phyloP scores from a whole-genome alignment of 2,329 filamentous ascomycete genomes.

The Fusarium papillatum region DNA sequence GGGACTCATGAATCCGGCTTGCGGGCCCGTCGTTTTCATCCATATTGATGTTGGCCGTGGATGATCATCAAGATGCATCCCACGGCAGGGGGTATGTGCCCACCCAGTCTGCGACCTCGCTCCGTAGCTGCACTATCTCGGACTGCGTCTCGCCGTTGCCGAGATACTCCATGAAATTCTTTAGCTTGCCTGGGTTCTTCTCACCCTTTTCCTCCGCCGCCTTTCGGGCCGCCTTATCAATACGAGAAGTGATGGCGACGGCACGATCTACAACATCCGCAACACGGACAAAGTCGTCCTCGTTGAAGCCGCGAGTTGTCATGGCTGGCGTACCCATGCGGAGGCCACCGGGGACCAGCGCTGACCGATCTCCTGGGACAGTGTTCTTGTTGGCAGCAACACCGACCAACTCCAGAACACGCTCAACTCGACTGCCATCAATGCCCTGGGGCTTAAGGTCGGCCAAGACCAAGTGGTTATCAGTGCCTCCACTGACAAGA shows the following conservation, averaged over 20 bases:
- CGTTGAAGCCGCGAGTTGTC: slow-evolving; percentile 94
- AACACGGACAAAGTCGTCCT: slow-evolving; percentile 89
- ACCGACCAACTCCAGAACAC: slow-evolving; percentile 90
- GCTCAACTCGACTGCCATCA: slow-evolving; percentile 91
- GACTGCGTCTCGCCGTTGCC: slow-evolving; percentile 76
- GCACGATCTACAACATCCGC: slow-evolving; percentile 89
- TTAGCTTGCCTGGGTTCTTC: slow-evolving; percentile 75
- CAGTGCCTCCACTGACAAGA: slow-evolving; percentile 93
- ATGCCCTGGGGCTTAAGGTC: slow-evolving; percentile 92
- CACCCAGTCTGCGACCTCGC: slow-evolving; percentile 85
- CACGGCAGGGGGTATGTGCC: slow-evolving; percentile 81
- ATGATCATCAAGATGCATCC: slow-evolving; percentile 57
- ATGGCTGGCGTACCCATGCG: slow-evolving; percentile 97
- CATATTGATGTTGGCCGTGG: background rate
- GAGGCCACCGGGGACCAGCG: slow-evolving; percentile 91
- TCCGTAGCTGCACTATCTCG: slow-evolving; percentile 80
- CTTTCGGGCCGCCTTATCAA: slow-evolving; percentile 80
- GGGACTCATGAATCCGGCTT: slow-evolving; percentile 2
- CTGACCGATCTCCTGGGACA: slow-evolving; percentile 94
- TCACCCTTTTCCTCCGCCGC: slow-evolving; percentile 76
- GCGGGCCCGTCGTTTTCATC: background rate
- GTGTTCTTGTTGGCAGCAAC: slow-evolving; percentile 99
- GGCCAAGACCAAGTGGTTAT: slow-evolving; percentile 95
- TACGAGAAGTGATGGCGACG: slow-evolving; percentile 81
- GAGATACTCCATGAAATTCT: slow-evolving; percentile 77